phyloP scores from a whole-genome alignment of 2,329 filamentous ascomycete species.

The Aureobasidium sp. region DNA sequence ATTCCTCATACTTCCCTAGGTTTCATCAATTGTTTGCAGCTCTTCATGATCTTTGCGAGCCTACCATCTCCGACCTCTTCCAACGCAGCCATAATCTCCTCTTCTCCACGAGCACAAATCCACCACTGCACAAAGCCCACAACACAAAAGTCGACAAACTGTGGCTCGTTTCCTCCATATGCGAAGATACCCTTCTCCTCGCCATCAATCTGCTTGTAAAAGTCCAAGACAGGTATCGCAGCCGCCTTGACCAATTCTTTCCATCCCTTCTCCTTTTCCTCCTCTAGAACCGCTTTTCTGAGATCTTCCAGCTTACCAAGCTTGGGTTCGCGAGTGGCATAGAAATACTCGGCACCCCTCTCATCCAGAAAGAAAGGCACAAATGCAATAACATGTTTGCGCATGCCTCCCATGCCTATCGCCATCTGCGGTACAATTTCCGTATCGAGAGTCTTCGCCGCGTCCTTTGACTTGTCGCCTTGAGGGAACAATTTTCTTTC shows the following conservation, averaged over 20 bases:
- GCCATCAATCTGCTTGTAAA: not conserved
- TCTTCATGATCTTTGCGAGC: not conserved
- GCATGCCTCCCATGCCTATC: not conserved
- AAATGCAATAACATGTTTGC: not conserved
- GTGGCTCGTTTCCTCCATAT: not conserved
- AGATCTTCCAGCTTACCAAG: not conserved
- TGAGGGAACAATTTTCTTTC: not conserved
- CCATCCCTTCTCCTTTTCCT: not conserved
- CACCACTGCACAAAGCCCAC: slow-evolving; percentile 3
- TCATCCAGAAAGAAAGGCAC: not conserved
- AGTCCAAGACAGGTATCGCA: not conserved
- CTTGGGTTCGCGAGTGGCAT: not conserved
- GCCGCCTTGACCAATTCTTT: not conserved
- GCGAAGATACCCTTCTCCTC: not conserved
- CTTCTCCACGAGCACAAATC: slow-evolving; percentile 5
- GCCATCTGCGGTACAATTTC: not conserved
- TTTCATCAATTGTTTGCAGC: not conserved
- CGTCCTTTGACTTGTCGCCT: not conserved
- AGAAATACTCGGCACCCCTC: not conserved
- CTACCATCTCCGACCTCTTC: slow-evolving; percentile 9
- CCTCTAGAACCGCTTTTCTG: not conserved
- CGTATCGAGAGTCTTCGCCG: not conserved
- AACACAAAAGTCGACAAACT: slow-evolving; percentile 1
- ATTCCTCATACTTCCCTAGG: not conserved
- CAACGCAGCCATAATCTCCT: slow-evolving; percentile 9